Conservation (phyloP, 495 filamentous ascomycete species). For the Penicillium silybi region DNA sequence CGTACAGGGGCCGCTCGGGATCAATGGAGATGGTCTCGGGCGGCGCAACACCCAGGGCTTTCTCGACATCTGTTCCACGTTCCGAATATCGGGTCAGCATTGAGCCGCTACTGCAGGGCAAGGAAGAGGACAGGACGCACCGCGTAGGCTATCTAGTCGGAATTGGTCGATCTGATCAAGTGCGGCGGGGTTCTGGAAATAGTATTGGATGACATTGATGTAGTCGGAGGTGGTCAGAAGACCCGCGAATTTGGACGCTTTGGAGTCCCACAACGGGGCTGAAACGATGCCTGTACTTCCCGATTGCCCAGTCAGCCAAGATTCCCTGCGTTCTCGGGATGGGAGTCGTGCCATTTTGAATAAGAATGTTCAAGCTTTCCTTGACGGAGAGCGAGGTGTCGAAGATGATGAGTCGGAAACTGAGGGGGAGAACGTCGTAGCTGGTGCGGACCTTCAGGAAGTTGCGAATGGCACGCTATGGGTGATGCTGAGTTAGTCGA, state of each 20-base stretch:
- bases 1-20: constrained; percentile 83
- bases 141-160: constrained; percentile 85
- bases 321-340: not conserved
- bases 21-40: constrained; percentile 96
- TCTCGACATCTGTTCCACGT: constrained; percentile 73
- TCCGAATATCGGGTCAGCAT: constrained; percentile 10
- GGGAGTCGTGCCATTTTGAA: constrained; percentile 79
- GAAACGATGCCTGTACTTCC: constrained; percentile 82
- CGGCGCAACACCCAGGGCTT: constrained; percentile 82
- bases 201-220: constrained; percentile 98
- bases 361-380: constrained; percentile 92
- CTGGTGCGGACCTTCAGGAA: constrained; percentile 96
- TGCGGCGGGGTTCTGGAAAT: constrained; percentile 94
- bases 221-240: constrained; percentile 94
- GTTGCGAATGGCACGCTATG: constrained; percentile 81
- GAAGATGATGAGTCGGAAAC: constrained; percentile 92
- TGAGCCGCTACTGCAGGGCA: not conserved
- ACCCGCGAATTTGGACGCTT: constrained; percentile 88
- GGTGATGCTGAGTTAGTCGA: constrained; percentile 30
- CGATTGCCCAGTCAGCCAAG: constrained; percentile 26
- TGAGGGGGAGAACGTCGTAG: constrained; percentile 98
- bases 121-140: constrained; percentile 38
- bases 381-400: constrained; percentile 93
- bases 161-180: constrained; percentile 90
- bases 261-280: constrained; percentile 95